phyloP scores from a whole-genome alignment of 352 stramenopile species.

The Pythium periplocum region DNA sequence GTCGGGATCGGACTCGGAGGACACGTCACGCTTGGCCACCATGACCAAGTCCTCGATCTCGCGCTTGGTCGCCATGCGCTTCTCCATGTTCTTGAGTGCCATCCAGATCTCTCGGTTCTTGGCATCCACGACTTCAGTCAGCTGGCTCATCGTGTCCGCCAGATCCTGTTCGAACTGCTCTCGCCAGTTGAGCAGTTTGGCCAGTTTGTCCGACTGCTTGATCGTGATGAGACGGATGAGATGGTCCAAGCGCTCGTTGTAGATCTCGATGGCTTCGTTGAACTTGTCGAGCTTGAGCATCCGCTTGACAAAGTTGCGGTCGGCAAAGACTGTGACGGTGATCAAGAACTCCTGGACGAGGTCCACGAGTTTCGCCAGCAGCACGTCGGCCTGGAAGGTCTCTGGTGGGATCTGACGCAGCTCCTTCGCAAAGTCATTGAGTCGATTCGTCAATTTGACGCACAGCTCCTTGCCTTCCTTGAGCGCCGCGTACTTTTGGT shows the following conservation, averaged over 20 bases:
- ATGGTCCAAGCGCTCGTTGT: conserved; percentile 16
- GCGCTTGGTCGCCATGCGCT: not conserved
- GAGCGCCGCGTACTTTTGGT: not conserved
- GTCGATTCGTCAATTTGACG: conserved; percentile 3
- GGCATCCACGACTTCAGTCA: conserved; percentile 4
- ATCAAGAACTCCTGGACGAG: conserved; percentile 6
- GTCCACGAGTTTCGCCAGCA: conserved; percentile 4
- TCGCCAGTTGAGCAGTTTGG: conserved; percentile 11
- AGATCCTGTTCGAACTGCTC: conserved; percentile 11
- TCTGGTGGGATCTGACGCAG: conserved; percentile 3
- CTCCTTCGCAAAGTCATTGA: conserved; percentile 5
- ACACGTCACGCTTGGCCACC: conserved; percentile 11
- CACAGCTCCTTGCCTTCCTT: conserved; percentile 13
- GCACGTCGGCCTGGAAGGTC: conserved; percentile 7
- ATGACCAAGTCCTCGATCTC: conserved; percentile 12
- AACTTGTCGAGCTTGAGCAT: conserved; percentile 10
- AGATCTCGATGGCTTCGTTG: conserved; percentile 12
- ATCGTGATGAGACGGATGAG: conserved; percentile 8
- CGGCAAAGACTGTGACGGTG: conserved; percentile 3
- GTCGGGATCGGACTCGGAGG: not conserved
- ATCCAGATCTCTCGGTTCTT: conserved; percentile 8
- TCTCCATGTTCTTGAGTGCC: conserved; percentile 2
- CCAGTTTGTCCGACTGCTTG: conserved; percentile 5
- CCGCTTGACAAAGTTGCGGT: conserved; percentile 13
- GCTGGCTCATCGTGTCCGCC: not conserved